Conservation (phyloP, 2,329 filamentous ascomycete species). For the Cladosporium halotolerans region DNA sequence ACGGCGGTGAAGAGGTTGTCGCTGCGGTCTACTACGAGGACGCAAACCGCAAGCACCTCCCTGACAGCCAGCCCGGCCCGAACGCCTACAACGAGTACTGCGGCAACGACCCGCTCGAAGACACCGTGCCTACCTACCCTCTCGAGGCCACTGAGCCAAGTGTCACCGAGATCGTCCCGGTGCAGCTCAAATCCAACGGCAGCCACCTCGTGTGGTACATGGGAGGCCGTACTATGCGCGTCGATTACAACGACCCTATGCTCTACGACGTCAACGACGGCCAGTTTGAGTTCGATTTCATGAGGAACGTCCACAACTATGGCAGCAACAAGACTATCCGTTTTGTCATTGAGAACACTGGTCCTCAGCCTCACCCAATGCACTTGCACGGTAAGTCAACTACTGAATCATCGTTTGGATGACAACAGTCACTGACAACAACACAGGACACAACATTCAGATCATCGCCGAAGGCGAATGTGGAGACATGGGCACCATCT, state of each 20-base stretch:
- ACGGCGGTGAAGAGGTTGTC: constrained; percentile 38
- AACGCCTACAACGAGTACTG: constrained; percentile 37
- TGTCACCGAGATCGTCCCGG: constrained; percentile 36
- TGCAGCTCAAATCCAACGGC: constrained; percentile 38
- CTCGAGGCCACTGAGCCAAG: constrained; percentile 35
- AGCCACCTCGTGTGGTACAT: constrained; percentile 53
- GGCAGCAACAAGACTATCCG: constrained; percentile 34
- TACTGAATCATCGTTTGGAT: background rate
- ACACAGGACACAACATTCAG: constrained; percentile 37
- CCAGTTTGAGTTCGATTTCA: constrained; percentile 26
- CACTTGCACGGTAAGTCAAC: constrained; percentile 36
- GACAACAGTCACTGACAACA: background rate
- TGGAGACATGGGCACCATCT: background rate
- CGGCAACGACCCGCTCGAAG: constrained; percentile 50
- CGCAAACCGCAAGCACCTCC: constrained; percentile 46
- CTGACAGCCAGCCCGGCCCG: constrained; percentile 35
- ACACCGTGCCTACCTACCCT: constrained; percentile 48
- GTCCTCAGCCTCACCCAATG: constrained; percentile 34
- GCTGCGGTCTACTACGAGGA: constrained; percentile 62
- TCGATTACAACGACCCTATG: constrained; percentile 38
- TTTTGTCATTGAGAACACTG: constrained; percentile 34
- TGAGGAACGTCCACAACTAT: constrained; percentile 37
- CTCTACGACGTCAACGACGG: constrained; percentile 33
- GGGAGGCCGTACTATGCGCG: constrained; percentile 45
- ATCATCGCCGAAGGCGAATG: constrained; percentile 37